A percentile compares a stretch with the other conserved stretches of the same genome.
These are phyloP conservation scores for Mortierella alpina DNA, from an alignment of 192 early-diverging fungal genomes.

Conservation along the genomic window DNA sequence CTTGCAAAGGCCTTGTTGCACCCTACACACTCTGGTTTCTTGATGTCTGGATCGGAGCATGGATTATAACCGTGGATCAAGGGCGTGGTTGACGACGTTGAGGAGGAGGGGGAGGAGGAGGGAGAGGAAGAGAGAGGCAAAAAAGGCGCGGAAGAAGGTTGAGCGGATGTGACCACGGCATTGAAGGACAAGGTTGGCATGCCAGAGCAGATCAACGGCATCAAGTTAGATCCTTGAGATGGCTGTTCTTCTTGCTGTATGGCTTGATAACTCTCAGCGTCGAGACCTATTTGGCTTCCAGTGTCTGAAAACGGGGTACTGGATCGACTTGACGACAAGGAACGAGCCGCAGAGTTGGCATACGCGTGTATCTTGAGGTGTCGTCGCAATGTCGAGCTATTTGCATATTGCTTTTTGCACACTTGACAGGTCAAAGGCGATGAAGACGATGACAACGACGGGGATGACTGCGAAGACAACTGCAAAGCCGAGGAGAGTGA, in stretches of 20 bases:
- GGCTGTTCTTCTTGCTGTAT: too few species aligned
- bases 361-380: slow-evolving; percentile 37
- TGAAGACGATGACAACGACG: background rate
- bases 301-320: background rate
- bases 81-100: background rate
- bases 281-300: background rate
- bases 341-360: slow-evolving; percentile 1
- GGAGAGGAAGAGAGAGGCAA: background rate
- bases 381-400: slow-evolving; percentile 42
- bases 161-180: too few species aligned
- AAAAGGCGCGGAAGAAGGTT: background rate
- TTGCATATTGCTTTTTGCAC: slow-evolving; percentile 37
- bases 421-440: slow-evolving; percentile 24
- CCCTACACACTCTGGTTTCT: slow-evolving; percentile 42
- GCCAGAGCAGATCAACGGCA: background rate
- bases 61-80: slow-evolving; percentile 20
- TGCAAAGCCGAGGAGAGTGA: background rate
- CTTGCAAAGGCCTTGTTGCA: slow-evolving; percentile 51
- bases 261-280: background rate
- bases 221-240: background rate
- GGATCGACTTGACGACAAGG: background rate
- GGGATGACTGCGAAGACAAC: background rate
- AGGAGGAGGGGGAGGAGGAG: background rate
- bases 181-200: background rate
- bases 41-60: slow-evolving; percentile 18